Conservation (phyloP, 192 early-diverging fungal species). For the Podila clonocystis region DNA sequence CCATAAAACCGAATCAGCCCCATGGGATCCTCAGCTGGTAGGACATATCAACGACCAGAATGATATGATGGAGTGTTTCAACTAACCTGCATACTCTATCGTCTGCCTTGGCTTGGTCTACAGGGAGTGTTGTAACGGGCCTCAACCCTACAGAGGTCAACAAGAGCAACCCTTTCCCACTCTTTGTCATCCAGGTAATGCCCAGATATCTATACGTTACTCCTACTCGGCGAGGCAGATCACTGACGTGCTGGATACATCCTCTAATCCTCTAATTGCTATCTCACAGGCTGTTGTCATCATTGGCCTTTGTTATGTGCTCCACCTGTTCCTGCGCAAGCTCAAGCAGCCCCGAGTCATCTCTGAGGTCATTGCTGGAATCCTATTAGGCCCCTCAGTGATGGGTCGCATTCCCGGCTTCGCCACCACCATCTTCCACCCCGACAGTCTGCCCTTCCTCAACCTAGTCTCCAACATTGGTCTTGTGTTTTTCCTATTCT, state of each 20-base stretch:
- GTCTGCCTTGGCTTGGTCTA: slow-evolving; percentile 12
- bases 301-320: slow-evolving; percentile 72
- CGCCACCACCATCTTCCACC: slow-evolving; percentile 76
- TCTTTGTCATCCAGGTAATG: slow-evolving; percentile 84
- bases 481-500: slow-evolving; percentile 89
- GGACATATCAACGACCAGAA: not conserved
- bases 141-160: slow-evolving; percentile 68
- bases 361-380: slow-evolving; percentile 91
- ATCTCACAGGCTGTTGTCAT: slow-evolving; percentile 66
- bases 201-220: slow-evolving; percentile 14
- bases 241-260: not conserved
- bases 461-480: slow-evolving; percentile 89
- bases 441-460: slow-evolving; percentile 71
- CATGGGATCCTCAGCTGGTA: slow-evolving; percentile 13
- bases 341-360: slow-evolving; percentile 89
- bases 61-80: not conserved
- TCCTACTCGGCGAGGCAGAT: not conserved
- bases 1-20: too few species aligned
- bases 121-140: slow-evolving; percentile 70
- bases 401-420: slow-evolving; percentile 81
- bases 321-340: slow-evolving; percentile 68
- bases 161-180: slow-evolving; percentile 63
- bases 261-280: not conserved
- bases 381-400: slow-evolving; percentile 88
- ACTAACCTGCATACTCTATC: not conserved